Conservation (phyloP, 768 basidiomycete genomes). For the Pleurotus tuoliensis region DNA sequence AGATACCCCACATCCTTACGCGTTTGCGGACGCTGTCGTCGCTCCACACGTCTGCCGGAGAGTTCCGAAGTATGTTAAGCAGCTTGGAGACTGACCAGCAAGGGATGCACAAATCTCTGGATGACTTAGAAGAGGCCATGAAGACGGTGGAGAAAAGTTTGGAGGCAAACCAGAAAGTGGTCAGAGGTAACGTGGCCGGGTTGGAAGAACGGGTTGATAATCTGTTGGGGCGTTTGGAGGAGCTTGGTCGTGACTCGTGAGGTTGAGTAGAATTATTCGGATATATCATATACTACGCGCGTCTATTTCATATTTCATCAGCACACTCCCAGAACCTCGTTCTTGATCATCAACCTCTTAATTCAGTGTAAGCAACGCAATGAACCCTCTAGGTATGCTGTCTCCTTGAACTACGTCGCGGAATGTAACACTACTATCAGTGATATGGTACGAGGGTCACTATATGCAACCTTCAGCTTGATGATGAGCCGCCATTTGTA, state of each 20-base stretch:
- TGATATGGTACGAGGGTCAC: background rate
- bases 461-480: too few species aligned
- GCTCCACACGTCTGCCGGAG: slow-evolving; percentile 77
- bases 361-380: background rate
- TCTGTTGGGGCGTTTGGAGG: slow-evolving; percentile 39
- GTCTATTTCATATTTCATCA: too few species aligned
- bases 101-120: slow-evolving; percentile 55
- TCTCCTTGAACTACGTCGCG: too few species aligned
- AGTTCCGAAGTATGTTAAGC: slow-evolving; percentile 66
- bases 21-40: slow-evolving; percentile 81
- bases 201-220: slow-evolving; percentile 52
- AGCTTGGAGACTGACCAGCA: slow-evolving; percentile 72
- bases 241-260: slow-evolving; percentile 22
- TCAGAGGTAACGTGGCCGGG: slow-evolving; percentile 70
- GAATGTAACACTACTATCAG: background rate
- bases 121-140: slow-evolving; percentile 67
- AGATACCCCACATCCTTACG: slow-evolving; percentile 86
- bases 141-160: slow-evolving; percentile 72
- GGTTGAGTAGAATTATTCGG: too few species aligned
- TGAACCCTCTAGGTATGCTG: background rate
- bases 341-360: too few species aligned
- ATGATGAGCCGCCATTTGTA: background rate
- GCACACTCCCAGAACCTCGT: too few species aligned
- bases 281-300: too few species aligned
- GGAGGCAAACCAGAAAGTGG: slow-evolving; percentile 63